Evolutionary conservation across 345 rosid genomes (phyloP), one percentile per base, ranked within the genome.

Genomic region (Angophora floribunda): DNA sequence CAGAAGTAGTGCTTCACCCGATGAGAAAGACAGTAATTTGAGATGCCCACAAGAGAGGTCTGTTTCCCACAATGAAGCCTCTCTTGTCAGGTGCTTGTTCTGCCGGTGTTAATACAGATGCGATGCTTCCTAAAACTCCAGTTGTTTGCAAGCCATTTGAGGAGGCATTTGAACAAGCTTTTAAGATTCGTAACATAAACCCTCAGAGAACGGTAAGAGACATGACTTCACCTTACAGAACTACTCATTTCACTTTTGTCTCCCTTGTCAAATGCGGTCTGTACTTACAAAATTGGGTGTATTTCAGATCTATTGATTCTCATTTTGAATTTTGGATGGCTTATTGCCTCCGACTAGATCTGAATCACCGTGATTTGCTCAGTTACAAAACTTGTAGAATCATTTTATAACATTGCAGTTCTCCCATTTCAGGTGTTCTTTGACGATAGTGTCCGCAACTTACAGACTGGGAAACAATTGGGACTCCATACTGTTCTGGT

Each of bases 401-500:
- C 44, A 52, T 32, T 78, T 12, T 79, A 7, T 51, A 57, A n/a
- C n/a, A 50, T 52, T n/a, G 47, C 52, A 10, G 30, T 80, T 28
- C 85, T 49, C 36, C 79, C 51, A 84, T 87, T 88, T 82, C 97
- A 98, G 99, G 52, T 98, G 92, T 97, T 98, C 92, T 96, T 98
- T 26, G 99, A 98, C 87, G 99, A 98, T 88, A 97, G 98, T 65
- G 88, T 95, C 88, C 95, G 96, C 32, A 98, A 95, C 90, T 88
- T 98, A 85, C 96, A 96, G 89, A 88, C 96, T 7, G 99, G 97
- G 65, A 97, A 96, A 88, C 93, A 89, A 2, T 89, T 94, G 87
- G 97, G 97, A 21, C 99, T 98, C 70, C 93, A 97, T 88, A 96
- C 99, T 3, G 97, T 98, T 26, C 93, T 91, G 97, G 98, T 96